Evolutionary conservation across 1,284 basidiomycete species (phyloP).

Genomic region (Tetrapyrgos nigripes): DNA sequence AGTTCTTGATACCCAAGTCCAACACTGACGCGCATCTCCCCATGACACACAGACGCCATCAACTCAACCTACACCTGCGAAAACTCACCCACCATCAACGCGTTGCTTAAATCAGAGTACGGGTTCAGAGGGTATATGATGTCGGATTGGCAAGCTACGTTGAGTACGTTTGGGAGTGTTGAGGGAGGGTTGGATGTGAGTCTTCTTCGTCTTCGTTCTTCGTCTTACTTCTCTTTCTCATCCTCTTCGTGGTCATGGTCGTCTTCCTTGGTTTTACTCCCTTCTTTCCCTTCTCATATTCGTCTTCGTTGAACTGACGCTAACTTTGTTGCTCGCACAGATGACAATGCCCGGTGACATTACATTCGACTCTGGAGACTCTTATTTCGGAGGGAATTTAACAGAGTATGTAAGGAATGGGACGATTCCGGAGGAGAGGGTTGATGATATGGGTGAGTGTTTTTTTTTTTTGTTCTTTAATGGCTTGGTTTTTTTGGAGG

Average conservation of each 20-base stretch:
- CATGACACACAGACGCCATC: slow-evolving; percentile 58
- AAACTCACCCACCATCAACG: slow-evolving; percentile 78
- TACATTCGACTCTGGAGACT: slow-evolving; percentile 52
- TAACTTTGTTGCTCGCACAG: slow-evolving; percentile 37
- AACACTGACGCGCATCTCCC: not conserved
- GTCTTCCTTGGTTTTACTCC: too few relatives aligned
- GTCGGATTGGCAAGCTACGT: slow-evolving; percentile 65
- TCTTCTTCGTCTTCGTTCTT: slow-evolving; percentile 15
- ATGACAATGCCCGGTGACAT: slow-evolving; percentile 82
- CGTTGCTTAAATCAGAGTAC: slow-evolving; percentile 80
- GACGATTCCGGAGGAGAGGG: slow-evolving; percentile 65
- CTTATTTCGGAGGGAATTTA: slow-evolving; percentile 70
- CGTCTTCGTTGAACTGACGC: not conserved
- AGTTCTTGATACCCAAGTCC: not conserved
- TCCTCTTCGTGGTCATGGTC: too few relatives aligned
- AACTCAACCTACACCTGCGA: slow-evolving; percentile 85
- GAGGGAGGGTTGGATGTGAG: slow-evolving; percentile 73
- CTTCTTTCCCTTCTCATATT: too few relatives aligned
- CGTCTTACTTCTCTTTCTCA: too few relatives aligned
- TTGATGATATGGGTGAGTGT: slow-evolving; percentile 78
- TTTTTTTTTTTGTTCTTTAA: too few relatives aligned
- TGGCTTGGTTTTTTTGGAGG: too few relatives aligned
- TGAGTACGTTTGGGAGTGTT: slow-evolving; percentile 58
- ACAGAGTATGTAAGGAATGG: slow-evolving; percentile 72
- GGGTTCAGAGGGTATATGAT: slow-evolving; percentile 81